Evolutionary conservation across 768 basidiomycete species (phyloP).

Genomic region (Tricholoma bakamatsutake): DNA sequence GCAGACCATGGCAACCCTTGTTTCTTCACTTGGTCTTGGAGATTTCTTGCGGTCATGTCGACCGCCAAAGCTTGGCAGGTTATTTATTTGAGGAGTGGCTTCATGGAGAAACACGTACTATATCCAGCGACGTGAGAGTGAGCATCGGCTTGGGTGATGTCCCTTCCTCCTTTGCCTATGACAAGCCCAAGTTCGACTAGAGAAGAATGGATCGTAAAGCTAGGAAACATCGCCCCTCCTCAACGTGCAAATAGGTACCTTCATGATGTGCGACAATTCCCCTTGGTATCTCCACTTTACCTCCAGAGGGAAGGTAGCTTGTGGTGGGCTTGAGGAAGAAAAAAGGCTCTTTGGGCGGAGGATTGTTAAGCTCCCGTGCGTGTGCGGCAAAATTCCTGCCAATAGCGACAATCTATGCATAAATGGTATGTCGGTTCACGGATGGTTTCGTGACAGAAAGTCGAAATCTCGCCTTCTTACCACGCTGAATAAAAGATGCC

Average conservation of each 20-base stretch:
- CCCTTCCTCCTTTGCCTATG: constrained; percentile 81
- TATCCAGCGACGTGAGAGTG: constrained; percentile 86
- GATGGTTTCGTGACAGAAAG: not conserved
- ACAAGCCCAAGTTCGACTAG: constrained; percentile 95
- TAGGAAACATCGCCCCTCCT: too few species aligned
- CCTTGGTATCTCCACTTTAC: constrained; percentile 77
- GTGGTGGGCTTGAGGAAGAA: constrained; percentile 98
- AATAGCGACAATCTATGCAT: constrained; percentile 80
- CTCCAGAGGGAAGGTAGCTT: constrained; percentile 75
- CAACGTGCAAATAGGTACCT: constrained; percentile 41
- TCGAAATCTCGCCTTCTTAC: constrained; percentile 28
- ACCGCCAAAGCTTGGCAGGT: constrained; percentile 71
- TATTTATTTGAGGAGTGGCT: constrained; percentile 2
- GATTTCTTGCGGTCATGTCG: constrained; percentile 94
- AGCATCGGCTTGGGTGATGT: constrained; percentile 71
- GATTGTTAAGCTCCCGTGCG: constrained; percentile 86
- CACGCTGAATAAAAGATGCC: constrained; percentile 30
- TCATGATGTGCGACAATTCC: constrained; percentile 89
- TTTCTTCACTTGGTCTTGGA: constrained; percentile 90
- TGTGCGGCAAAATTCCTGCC: constrained; percentile 93
- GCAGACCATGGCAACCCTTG: constrained; percentile 97
- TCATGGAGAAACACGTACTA: constrained; percentile 42
- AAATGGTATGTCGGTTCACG: not conserved
- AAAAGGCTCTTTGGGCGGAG: constrained; percentile 90
- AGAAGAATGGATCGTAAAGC: not conserved